These are phyloP conservation scores for Cercospora sp. DNA, from an alignment of 2,329 filamentous ascomycete genomes.

Conservation along the genomic window DNA sequence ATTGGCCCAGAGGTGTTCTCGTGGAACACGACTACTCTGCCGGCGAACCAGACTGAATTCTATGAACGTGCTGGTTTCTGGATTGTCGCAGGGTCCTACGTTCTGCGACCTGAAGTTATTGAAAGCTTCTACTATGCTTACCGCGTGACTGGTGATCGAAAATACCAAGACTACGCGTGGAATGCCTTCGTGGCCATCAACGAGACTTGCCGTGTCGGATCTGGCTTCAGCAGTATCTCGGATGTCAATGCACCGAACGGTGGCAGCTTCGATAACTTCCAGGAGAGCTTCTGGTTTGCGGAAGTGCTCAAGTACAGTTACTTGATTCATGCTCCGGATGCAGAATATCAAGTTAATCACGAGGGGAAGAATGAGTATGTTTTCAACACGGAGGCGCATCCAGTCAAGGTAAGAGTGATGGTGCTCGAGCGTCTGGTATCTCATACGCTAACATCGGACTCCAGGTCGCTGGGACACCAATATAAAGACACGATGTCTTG, in stretches of 20 bases:
- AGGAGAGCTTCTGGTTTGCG: conserved; percentile 87
- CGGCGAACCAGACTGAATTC: conserved; percentile 52
- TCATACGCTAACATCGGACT: neutral
- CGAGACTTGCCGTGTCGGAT: conserved; percentile 18
- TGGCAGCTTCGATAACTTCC: conserved; percentile 62
- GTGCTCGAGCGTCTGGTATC: neutral
- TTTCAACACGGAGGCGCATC: conserved; percentile 67
- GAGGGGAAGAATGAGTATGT: conserved; percentile 56
- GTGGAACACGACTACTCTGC: conserved; percentile 42
- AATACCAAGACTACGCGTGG: conserved; percentile 27
- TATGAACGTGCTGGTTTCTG: conserved; percentile 66
- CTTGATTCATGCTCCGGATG: conserved; percentile 59
- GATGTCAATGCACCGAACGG: conserved; percentile 20
- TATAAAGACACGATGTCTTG: neutral
- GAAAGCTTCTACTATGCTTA: conserved; percentile 30
- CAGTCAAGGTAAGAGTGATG: conserved; percentile 48
- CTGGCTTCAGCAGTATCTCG: conserved; percentile 22
- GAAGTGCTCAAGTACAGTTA: conserved; percentile 84
- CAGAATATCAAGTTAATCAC: conserved; percentile 55
- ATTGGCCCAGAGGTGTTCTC: conserved; percentile 70
- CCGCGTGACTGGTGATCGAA: conserved; percentile 24
- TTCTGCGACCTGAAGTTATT: conserved; percentile 57
- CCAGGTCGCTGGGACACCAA: conserved; percentile 11
- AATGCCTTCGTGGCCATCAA: conserved; percentile 27
- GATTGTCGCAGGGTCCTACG: conserved; percentile 62